Conservation (phyloP, 331 rosid species). For the Phaseolus coccineus region DNA sequence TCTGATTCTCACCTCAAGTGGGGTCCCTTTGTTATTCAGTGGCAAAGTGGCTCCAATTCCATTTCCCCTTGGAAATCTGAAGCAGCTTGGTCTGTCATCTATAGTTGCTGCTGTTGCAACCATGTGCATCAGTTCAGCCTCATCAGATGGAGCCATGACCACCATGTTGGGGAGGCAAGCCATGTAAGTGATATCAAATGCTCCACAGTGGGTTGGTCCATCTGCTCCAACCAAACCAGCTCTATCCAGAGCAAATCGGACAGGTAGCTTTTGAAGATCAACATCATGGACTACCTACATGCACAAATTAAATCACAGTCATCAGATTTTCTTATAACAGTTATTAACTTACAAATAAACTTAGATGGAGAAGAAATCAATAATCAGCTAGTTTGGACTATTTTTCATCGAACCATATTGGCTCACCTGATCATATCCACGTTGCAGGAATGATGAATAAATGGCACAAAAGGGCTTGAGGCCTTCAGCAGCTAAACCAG, state of each 20-base stretch:
- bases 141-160: conserved; percentile 97
- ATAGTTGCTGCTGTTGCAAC: conserved; percentile 88
- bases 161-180: conserved; percentile 98
- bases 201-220: conserved; percentile 97
- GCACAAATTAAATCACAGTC: conserved; percentile 15
- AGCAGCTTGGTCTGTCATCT: conserved; percentile 94
- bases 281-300: conserved; percentile 87
- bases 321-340: not conserved
- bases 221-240: conserved; percentile 98
- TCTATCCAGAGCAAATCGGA: conserved; percentile 89
- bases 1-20: conserved; percentile 71
- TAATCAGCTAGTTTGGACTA: not conserved
- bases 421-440: conserved; percentile 92
- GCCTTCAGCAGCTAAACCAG: conserved; percentile 92
- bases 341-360: not conserved
- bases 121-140: conserved; percentile 94
- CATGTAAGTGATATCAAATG: conserved; percentile 91
- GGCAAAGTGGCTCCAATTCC: conserved; percentile 77
- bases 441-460: conserved; percentile 84
- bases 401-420: conserved; percentile 6
- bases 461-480: conserved; percentile 92
- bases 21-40: conserved; percentile 67
- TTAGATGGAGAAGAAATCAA: not conserved
- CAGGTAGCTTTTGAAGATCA: conserved; percentile 91
- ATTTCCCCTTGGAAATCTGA: conserved; percentile 91